Evolutionary conservation across 192 early-diverging fungal species (phyloP).

Genomic region (Dimargaris xerosporica): DNA sequence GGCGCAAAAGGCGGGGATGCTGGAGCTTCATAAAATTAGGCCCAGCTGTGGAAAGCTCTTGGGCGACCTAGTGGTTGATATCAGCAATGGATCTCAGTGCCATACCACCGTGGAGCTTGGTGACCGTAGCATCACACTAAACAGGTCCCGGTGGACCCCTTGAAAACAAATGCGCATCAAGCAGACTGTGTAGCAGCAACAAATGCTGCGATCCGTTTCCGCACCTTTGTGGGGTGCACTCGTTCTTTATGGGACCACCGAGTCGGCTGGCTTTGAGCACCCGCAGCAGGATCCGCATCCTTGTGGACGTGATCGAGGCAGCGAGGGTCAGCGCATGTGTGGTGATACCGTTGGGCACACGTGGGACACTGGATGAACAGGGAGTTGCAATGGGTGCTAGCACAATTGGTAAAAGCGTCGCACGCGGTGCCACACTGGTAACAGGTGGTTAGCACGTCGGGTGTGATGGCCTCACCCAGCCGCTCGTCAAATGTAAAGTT

Average conservation of each 20-base stretch:
- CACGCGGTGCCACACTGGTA: constrained; percentile 48
- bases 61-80: too few relatives aligned
- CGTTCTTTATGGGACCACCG: not conserved
- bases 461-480: constrained; percentile 54
- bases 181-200: too few relatives aligned
- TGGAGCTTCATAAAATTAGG: too few relatives aligned
- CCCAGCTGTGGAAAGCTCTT: too few relatives aligned
- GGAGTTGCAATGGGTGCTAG: constrained; percentile 50
- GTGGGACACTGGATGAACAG: constrained; percentile 50
- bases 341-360: constrained; percentile 27
- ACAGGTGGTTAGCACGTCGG: constrained; percentile 47
- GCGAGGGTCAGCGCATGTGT: constrained; percentile 21
- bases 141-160: too few relatives aligned
- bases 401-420: constrained; percentile 51
- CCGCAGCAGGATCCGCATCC: not conserved
- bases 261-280: not conserved
- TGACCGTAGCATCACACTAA: too few relatives aligned
- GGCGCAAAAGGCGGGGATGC: too few relatives aligned
- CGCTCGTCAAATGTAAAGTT: constrained; percentile 77
- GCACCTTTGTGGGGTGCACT: not conserved
- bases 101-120: too few relatives aligned
- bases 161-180: too few relatives aligned
- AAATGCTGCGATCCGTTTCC: not conserved
- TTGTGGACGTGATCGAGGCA: constrained; percentile 11
- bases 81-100: too few relatives aligned